Conservation (phyloP, 176 grass and related monocot species). For the Aegilops bicornis region DNA sequence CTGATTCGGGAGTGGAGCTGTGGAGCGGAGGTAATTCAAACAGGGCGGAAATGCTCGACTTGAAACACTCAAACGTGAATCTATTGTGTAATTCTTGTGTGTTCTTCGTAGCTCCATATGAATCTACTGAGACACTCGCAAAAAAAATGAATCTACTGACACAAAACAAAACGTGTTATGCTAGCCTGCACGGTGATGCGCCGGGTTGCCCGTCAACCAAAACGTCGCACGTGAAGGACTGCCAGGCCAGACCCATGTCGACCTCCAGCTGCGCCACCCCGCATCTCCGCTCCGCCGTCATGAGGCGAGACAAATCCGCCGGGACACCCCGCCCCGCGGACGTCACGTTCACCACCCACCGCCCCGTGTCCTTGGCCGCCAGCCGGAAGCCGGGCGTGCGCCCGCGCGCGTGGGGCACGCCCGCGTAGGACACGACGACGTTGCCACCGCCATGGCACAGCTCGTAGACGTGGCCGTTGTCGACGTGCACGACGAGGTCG, state of each 20-base stretch:
- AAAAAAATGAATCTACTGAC: too few species aligned
- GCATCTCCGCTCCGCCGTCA: conserved; percentile 14
- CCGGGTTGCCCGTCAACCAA: background rate
- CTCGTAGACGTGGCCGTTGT: conserved; percentile 14
- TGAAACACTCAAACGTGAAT: too few species aligned
- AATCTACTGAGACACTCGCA: too few species aligned
- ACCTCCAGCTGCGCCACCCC: conserved; percentile 2
- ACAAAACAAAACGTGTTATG: too few species aligned
- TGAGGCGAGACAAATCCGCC: background rate
- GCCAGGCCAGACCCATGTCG: background rate
- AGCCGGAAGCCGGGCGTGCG: conserved; percentile 1
- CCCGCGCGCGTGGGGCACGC: conserved; percentile 27
- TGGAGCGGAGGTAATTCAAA: too few species aligned
- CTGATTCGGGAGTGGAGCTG: too few species aligned
- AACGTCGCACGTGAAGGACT: conserved; percentile 7
- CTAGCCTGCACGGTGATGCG: background rate
- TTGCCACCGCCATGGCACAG: background rate
- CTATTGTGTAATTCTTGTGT: background rate
- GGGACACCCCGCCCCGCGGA: conserved; percentile 7
- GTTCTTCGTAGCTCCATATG: too few species aligned
- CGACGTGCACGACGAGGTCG: conserved; percentile 9
- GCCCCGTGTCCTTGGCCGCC: background rate
- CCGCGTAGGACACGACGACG: conserved; percentile 21
- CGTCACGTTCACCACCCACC: conserved; percentile 8
- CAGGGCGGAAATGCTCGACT: too few species aligned